Base-by-base conservation (phyloP, 441 rosid species). In the Gossypium schwendimanii region DNA sequence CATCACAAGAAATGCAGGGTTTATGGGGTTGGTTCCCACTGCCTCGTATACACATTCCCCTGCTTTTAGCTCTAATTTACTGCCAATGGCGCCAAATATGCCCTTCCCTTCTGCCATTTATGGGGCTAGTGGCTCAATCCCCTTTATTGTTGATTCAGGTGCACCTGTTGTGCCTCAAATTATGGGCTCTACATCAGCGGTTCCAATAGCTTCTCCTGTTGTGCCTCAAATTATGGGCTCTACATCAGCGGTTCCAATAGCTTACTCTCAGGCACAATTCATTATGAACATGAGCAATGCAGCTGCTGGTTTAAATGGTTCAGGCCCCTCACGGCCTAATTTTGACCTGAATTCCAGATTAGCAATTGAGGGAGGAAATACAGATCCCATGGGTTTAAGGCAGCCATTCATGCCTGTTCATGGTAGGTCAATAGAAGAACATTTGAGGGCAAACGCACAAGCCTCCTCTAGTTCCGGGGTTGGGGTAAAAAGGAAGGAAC, bases 401-500 rank as follows among this genome's bases (percentile, higher is more conserved):
- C 95, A 88, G 79, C 79, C 91, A 69, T 80, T 91, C 65, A 77
- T 87, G 70, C 87, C 93, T 5, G 81, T 78, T 78, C 94, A 84
- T 74, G 83, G 83, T 26, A 83, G 87, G 78, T 69, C 83, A 0
- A 50, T 81, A 72, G 93, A 89, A 69, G 97, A 94, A 73, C 91
- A 83, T 53, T 71, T 84, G 15, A 77, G 89, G 78, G 81, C 77
- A 69, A 82, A 72, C 73, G 73, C 82, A 36, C 95, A 84, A 62
- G 83, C 92, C 10, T 78, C 92, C n/a, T 84, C 93, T 2, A 84
- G 91, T 81, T 84, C 94, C 6, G 85, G 86, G 39, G 73, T 81
- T 14, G 94, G 89, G 45, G 88, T 80, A 18, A 95, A 93, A 81
- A 85, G 97, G 72, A 91, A 92, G 84, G 97, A 93, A 77, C 94